Percentiles rank a stretch among this genome's conserved stretches.
These are phyloP conservation scores for Fusarium mexicanum DNA, from an alignment of 2,329 filamentous ascomycete species.

Conservation along the genomic window DNA sequence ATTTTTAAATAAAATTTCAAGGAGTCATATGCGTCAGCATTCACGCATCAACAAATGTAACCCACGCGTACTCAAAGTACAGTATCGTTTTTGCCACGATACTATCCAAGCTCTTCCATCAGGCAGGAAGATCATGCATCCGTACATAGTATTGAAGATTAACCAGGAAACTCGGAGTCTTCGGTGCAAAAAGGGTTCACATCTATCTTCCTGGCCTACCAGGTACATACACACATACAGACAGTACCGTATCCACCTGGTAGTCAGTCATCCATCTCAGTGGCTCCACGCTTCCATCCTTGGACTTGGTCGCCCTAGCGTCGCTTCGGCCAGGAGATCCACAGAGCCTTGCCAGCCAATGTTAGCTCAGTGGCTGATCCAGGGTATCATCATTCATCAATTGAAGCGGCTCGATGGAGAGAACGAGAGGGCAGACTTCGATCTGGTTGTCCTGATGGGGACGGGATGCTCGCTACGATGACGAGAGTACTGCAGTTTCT, in stretches of 20 bases:
- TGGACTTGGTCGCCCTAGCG: slow-evolving; percentile 22
- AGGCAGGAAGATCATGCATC: background rate
- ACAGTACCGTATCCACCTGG: background rate
- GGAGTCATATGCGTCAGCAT: background rate
- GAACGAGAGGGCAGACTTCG: slow-evolving; percentile 22
- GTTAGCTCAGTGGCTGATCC: slow-evolving; percentile 28
- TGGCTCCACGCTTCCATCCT: slow-evolving; percentile 30
- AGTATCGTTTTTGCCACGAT: too few relatives aligned
- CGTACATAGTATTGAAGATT: background rate
- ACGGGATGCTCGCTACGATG: slow-evolving; percentile 15
- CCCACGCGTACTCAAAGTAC: background rate
- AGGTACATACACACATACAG: background rate
- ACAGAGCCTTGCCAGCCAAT: slow-evolving; percentile 28
- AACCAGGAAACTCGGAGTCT: slow-evolving; percentile 19
- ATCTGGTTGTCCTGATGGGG: slow-evolving; percentile 27
- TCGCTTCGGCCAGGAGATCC: slow-evolving; percentile 24
- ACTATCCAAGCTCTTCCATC: background rate
- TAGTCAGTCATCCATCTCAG: slow-evolving; percentile 17
- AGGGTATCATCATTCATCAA: slow-evolving; percentile 18
- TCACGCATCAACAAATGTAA: background rate
- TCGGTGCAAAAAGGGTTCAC: slow-evolving; percentile 33
- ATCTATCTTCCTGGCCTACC: background rate
- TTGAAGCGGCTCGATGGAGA: slow-evolving; percentile 28
- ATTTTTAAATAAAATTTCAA: background rate
- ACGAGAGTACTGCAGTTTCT: slow-evolving; percentile 1